Evolutionary conservation across 768 basidiomycete species (phyloP).

Genomic region (Chalciporus chontae): DNA sequence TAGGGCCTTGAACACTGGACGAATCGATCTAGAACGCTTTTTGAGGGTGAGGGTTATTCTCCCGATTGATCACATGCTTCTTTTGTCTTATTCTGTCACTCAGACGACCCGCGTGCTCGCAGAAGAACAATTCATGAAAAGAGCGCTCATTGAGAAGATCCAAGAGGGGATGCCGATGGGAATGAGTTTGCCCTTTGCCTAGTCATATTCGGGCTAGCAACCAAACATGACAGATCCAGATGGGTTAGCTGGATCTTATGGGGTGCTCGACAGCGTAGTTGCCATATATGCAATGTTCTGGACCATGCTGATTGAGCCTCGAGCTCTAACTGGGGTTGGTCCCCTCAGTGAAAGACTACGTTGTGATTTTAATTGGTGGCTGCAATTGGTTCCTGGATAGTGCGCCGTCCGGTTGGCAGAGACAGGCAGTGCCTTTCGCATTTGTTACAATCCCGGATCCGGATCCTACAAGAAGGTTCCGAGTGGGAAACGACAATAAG

Average conservation of each 20-base stretch:
- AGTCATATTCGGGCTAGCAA: constrained; percentile 38
- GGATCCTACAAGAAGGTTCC: constrained; percentile 31
- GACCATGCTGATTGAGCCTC: constrained; percentile 21
- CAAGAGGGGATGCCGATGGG: constrained; percentile 54
- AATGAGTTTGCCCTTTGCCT: constrained; percentile 36
- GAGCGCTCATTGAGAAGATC: constrained; percentile 92
- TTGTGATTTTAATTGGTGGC: constrained; percentile 30
- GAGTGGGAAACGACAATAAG: constrained; percentile 21
- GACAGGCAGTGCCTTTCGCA: constrained; percentile 27
- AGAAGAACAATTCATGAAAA: constrained; percentile 96
- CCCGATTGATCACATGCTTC: constrained; percentile 14
- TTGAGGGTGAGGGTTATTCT: constrained; percentile 61
- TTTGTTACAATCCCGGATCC: constrained; percentile 29
- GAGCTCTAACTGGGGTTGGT: constrained; percentile 23
- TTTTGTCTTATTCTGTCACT: constrained; percentile 15
- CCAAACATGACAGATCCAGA: constrained; percentile 22
- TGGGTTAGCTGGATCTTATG: constrained; percentile 23
- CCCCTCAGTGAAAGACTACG: constrained; percentile 11
- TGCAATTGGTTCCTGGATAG: constrained; percentile 26
- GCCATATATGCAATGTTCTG: constrained; percentile 36
- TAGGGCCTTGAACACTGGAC: constrained; percentile 84
- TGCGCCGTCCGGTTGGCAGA: constrained; percentile 20
- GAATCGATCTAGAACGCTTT: constrained; percentile 93
- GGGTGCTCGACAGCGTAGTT: constrained; percentile 35
- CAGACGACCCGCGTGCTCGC: constrained; percentile 84